Conservation (phyloP, 371 early-diverging fungal genomes). For the Saksenaea vasiformis region DNA sequence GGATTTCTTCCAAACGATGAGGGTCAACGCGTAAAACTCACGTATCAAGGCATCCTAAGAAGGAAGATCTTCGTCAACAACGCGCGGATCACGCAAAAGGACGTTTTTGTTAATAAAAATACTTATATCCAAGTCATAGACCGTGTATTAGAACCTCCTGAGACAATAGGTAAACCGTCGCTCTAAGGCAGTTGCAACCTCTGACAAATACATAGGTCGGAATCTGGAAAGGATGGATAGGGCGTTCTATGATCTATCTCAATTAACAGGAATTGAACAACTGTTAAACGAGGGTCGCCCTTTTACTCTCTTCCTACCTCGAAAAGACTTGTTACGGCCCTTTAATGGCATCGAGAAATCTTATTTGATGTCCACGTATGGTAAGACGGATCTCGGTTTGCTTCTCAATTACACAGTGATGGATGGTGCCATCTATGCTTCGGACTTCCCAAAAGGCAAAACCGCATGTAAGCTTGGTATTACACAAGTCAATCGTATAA, state of each 20-base stretch:
- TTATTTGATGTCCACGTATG: constrained; percentile 41
- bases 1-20: constrained; percentile 29
- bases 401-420: neutral
- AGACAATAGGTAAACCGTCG: constrained; percentile 20
- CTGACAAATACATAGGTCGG: neutral
- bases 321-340: constrained; percentile 24
- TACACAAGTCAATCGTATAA: neutral
- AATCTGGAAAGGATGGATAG: constrained; percentile 10
- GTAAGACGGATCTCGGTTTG: constrained; percentile 30
- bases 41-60: constrained; percentile 5
- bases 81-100: constrained; percentile 37
- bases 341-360: constrained; percentile 40
- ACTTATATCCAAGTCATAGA: constrained; percentile 35
- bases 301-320: constrained; percentile 52
- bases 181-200: neutral
- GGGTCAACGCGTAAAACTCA: constrained; percentile 44
- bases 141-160: constrained; percentile 27
- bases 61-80: constrained; percentile 28
- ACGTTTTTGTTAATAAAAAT: constrained; percentile 38
- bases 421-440: neutral
- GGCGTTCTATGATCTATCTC: constrained; percentile 9
- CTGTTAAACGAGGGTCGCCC: constrained; percentile 33
- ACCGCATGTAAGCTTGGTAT: neutral
- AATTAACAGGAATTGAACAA: constrained; percentile 8
- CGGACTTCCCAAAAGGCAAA: neutral